Evolutionary conservation across 2,329 filamentous ascomycete species (phyloP).

Genomic region (Colletotrichum magnum): DNA sequence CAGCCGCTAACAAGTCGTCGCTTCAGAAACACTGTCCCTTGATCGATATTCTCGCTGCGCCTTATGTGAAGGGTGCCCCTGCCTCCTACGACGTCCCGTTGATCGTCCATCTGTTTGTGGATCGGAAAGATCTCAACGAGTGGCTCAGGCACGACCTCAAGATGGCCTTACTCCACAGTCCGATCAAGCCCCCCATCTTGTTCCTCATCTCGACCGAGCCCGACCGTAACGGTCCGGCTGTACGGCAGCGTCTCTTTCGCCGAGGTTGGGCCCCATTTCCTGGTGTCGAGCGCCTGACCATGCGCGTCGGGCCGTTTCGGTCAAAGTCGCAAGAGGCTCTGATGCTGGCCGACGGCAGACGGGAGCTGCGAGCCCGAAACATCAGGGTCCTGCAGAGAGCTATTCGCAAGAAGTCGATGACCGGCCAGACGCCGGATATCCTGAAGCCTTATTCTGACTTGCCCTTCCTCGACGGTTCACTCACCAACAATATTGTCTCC

Average conservation of each 20-base stretch:
- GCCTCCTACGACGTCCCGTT: background rate
- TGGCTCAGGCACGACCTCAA: no score
- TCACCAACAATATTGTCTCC: background rate
- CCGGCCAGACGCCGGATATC: background rate
- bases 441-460: constrained; percentile 2
- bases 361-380: background rate
- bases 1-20: background rate
- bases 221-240: background rate
- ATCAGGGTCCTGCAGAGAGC: constrained; percentile 7
- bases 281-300: background rate
- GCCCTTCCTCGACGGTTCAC: background rate
- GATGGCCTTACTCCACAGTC: background rate
- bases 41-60: background rate
- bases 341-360: background rate
- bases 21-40: background rate
- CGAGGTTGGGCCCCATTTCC: background rate
- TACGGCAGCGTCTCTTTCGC: background rate
- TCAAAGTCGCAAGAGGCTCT: background rate
- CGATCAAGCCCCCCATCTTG: background rate
- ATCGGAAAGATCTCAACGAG: background rate
- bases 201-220: constrained; percentile 1
- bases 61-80: background rate
- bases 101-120: constrained; percentile 7
- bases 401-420: background rate
- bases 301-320: background rate